Percentiles rank a stretch among this genome's conserved stretches.
phyloP scores from a whole-genome alignment of 495 filamentous ascomycete species.

The Neurospora sp. region DNA sequence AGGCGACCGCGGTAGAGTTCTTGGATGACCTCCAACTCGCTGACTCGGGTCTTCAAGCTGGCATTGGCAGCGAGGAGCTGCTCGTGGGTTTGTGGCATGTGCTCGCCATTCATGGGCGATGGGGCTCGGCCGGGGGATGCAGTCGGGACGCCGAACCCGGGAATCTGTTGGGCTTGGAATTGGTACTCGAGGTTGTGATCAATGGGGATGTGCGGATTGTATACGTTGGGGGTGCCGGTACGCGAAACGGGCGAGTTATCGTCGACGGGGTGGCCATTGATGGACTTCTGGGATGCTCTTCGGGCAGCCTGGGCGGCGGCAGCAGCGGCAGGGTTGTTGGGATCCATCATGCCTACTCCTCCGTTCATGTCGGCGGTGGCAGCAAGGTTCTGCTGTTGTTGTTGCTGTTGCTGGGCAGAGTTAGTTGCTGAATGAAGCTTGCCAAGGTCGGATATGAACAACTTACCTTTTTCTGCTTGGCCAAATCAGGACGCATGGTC shows the following conservation, averaged over 20 bases:
- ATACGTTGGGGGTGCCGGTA: conserved; percentile 68
- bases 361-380: conserved; percentile 48
- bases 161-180: conserved; percentile 41
- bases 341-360: conserved; percentile 32
- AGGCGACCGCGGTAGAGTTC: conserved; percentile 86
- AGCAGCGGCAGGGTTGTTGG: conserved; percentile 21
- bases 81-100: conserved; percentile 70
- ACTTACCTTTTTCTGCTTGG: conserved; percentile 77
- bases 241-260: conserved; percentile 82
- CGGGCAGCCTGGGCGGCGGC: conserved; percentile 34
- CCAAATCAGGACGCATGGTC: conserved; percentile 64
- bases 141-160: conserved; percentile 43
- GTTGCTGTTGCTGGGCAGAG: conserved; percentile 2
- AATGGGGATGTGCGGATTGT: conserved; percentile 46
- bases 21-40: conserved; percentile 92
- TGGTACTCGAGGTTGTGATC: conserved; percentile 63
- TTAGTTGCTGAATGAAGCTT: not conserved
- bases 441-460: not conserved
- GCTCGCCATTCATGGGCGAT: conserved; percentile 62
- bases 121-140: conserved; percentile 56
- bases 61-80: conserved; percentile 67
- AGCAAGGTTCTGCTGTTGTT: conserved; percentile 36
- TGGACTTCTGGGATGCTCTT: conserved; percentile 60
- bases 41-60: conserved; percentile 78
- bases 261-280: conserved; percentile 64